Evolutionary conservation across 495 filamentous ascomycete species (phyloP), one percentile per base, ranked within the genome.

Genomic region (Penicillium lividum): DNA sequence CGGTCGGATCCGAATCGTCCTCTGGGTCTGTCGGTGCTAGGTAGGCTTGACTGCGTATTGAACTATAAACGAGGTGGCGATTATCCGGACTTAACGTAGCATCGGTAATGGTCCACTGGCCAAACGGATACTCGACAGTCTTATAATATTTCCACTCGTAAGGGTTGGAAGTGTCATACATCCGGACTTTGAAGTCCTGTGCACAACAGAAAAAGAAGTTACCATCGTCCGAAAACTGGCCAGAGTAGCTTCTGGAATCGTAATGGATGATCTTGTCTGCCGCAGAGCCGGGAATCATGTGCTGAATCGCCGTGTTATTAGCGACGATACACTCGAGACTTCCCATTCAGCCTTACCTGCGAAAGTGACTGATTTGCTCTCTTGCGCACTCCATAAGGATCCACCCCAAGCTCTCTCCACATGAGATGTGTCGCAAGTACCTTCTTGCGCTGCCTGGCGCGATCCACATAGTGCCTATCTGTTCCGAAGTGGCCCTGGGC

Each of bases 101-200:
- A 76, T 98, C 94, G 10, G 93, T 98, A 62, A 98, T 88, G 3
- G 93, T 98, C 94, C 94, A 98, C 59, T 88, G 85, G 3, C 92
- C 94, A 54, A 84, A 88, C 4, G 90, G 89, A 74, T 96, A 96
- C 18, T 82, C 73, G 9, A 93, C 91, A 0, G 90, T 93, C 73
- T 97, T 98, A 75, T 97, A 97, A 69, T 97, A 92, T 65, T 87
- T 88, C 94, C 94, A 98, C 53, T 90, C 83, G 68, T 93, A 95
- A 0, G 94, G 94, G 57, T 97, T 96, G 2, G 91, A 95, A 0
- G 94, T 97, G 68, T 98, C 94, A 69, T 98, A 98, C 89, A 98
- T 92, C 22, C 93, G 88, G 13, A 98, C 91, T 54, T 83, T 86
- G 73, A 94, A 97, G 69, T 98, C 93, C 69, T 97, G 93, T 25